Evolutionary conservation across 495 filamentous ascomycete species (phyloP).

Genomic region (Hypoxylon fuscum): DNA sequence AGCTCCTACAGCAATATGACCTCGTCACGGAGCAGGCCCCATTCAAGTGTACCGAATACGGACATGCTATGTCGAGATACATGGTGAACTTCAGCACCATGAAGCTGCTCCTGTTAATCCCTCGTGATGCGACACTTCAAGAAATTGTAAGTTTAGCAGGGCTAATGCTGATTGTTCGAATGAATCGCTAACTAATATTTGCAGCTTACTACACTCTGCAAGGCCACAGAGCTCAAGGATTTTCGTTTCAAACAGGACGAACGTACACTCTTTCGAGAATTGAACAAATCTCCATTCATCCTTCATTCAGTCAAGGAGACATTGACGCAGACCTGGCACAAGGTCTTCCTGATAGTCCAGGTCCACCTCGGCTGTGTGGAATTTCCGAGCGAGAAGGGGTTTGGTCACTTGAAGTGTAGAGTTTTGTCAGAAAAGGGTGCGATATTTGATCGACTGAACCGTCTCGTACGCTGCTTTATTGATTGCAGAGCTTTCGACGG

Average conservation of each 20-base stretch:
- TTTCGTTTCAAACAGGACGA: conserved; percentile 79
- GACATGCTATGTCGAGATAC: conserved; percentile 91
- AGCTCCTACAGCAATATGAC: conserved; percentile 67
- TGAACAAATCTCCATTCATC: conserved; percentile 79
- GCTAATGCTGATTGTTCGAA: not conserved
- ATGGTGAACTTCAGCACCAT: conserved; percentile 93
- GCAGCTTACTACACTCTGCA: conserved; percentile 70
- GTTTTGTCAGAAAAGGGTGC: conserved; percentile 73
- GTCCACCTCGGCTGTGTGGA: conserved; percentile 79
- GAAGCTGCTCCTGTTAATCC: conserved; percentile 74
- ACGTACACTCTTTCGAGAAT: conserved; percentile 77
- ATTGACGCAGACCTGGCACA: conserved; percentile 75
- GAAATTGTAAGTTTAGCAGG: conserved; percentile 68
- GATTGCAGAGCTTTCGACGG: conserved; percentile 78
- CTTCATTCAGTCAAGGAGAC: conserved; percentile 84
- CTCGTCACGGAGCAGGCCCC: conserved; percentile 62
- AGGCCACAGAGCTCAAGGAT: conserved; percentile 71
- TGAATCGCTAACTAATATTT: conserved; percentile 44
- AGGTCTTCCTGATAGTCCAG: conserved; percentile 88
- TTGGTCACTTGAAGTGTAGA: conserved; percentile 66
- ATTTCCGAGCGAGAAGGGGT: conserved; percentile 69
- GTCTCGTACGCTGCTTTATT: conserved; percentile 82
- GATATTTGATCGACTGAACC: conserved; percentile 77
- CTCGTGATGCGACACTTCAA: conserved; percentile 66
- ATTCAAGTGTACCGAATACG: conserved; percentile 78